These are phyloP conservation scores for Citrus mangshanensis DNA, from an alignment of 345 rosid genomes.

Conservation along the genomic window DNA sequence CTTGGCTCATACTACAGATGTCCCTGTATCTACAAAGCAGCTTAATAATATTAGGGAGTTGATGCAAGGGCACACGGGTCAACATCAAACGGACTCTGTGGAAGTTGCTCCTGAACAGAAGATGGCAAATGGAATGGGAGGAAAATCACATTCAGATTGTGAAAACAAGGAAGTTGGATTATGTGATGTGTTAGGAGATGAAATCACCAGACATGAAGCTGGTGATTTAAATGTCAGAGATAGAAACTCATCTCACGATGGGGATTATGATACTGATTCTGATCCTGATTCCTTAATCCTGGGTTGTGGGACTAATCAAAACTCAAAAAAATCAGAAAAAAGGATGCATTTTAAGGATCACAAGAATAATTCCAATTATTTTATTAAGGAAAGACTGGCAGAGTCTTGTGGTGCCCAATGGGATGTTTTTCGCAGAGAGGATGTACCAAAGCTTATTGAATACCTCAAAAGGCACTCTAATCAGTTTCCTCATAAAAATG, in stretches of 20 bases:
- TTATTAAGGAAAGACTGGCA: slow-evolving; percentile 29
- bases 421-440: slow-evolving; percentile 93
- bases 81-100: slow-evolving; percentile 27
- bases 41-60: slow-evolving; percentile 73
- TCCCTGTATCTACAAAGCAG: slow-evolving; percentile 67
- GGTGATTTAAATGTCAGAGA: slow-evolving; percentile 16
- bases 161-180: slow-evolving; percentile 30
- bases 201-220: slow-evolving; percentile 27
- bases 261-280: slow-evolving; percentile 36
- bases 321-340: slow-evolving; percentile 34
- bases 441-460: slow-evolving; percentile 75
- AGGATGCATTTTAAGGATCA: slow-evolving; percentile 23
- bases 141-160: slow-evolving; percentile 19
- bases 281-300: slow-evolving; percentile 45
- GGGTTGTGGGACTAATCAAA: slow-evolving; percentile 24
- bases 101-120: slow-evolving; percentile 23
- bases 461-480: slow-evolving; percentile 64
- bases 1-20: slow-evolving; percentile 75
- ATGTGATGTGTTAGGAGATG: slow-evolving; percentile 29
- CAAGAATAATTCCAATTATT: slow-evolving; percentile 25
- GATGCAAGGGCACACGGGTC: slow-evolving; percentile 52
- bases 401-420: slow-evolving; percentile 74
- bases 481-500: slow-evolving; percentile 43
- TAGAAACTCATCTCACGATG: slow-evolving; percentile 22
- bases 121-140: slow-evolving; percentile 22